Percentiles rank a stretch among this genome's conserved stretches.
Conservation (phyloP, 1,284 basidiomycete genomes). For the Irpex rosettiformis region DNA sequence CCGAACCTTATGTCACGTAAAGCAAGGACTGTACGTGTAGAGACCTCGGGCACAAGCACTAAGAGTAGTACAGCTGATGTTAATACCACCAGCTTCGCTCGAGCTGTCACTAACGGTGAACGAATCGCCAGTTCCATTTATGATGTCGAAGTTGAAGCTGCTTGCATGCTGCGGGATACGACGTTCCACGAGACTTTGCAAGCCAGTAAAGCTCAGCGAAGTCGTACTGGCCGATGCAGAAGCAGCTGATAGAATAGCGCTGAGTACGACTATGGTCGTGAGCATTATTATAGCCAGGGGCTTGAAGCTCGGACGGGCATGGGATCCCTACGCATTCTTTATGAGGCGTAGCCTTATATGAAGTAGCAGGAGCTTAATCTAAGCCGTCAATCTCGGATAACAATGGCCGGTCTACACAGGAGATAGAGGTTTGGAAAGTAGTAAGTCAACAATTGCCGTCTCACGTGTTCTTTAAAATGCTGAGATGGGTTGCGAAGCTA, state of each 20-base stretch:
- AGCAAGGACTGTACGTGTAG: constrained; percentile 23
- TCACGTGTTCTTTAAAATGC: not conserved
- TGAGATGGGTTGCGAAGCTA: too few relatives aligned
- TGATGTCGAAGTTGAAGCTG: constrained; percentile 25
- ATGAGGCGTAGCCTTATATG: too few relatives aligned
- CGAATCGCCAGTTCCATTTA: constrained; percentile 23
- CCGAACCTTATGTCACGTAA: not conserved
- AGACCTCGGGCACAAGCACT: constrained; percentile 29
- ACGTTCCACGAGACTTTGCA: constrained; percentile 26
- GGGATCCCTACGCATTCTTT: not conserved
- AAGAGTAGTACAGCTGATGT: constrained; percentile 28
- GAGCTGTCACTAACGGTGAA: constrained; percentile 24
- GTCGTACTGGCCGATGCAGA: not conserved
- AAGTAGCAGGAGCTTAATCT: too few relatives aligned
- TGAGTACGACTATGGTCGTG: not conserved
- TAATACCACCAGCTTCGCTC: constrained; percentile 17
- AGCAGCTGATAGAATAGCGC: not conserved
- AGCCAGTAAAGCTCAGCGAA: constrained; percentile 10
- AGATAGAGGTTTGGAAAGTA: not conserved
- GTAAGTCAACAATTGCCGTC: not conserved
- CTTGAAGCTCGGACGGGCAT: not conserved
- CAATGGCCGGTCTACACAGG: not conserved
- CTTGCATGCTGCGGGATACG: constrained; percentile 25
- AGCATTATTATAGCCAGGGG: not conserved
- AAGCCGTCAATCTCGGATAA: not conserved